A percentile compares a stretch with the other conserved stretches of the same genome.
Evolutionary conservation across 352 stramenopile genomes (phyloP).

Genomic region (Pythium coloratum): DNA sequence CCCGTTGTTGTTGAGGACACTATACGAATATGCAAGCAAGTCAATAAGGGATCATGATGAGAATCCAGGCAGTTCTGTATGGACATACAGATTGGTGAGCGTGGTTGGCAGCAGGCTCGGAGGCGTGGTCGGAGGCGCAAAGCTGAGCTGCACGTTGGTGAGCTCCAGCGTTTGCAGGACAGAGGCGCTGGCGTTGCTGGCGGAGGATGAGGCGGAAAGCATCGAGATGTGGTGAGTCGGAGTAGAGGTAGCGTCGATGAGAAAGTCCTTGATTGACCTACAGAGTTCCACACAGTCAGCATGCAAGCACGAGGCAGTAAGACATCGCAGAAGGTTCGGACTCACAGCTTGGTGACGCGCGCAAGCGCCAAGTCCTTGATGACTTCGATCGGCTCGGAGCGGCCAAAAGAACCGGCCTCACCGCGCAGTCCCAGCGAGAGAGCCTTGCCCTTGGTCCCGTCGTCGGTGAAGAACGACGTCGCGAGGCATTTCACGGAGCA

Average conservation of each 20-base stretch:
- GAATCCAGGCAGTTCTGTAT: not conserved
- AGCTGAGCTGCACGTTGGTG: slow-evolving; percentile 15
- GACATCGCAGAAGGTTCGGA: not conserved
- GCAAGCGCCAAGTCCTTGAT: slow-evolving; percentile 18
- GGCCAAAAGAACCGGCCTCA: slow-evolving; percentile 15
- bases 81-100: slow-evolving; percentile 21
- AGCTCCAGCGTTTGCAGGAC: slow-evolving; percentile 22
- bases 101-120: slow-evolving; percentile 10
- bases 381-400: slow-evolving; percentile 18
- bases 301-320: not conserved
- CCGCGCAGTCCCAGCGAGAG: slow-evolving; percentile 23
- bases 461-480: slow-evolving; percentile 18
- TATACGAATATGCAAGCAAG: not conserved
- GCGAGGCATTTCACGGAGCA: slow-evolving; percentile 24
- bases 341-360: slow-evolving; percentile 21
- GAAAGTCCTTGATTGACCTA: slow-evolving; percentile 24
- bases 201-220: not conserved
- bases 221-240: slow-evolving; percentile 20
- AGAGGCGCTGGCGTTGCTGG: not conserved
- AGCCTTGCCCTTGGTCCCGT: slow-evolving; percentile 12
- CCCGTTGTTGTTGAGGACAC: slow-evolving; percentile 27
- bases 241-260: slow-evolving; percentile 1
- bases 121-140: not conserved
- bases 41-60: too few relatives aligned
- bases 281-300: not conserved